Base-by-base conservation (phyloP, 139 green algal genomes). In the Chlorella sp. region DNA sequence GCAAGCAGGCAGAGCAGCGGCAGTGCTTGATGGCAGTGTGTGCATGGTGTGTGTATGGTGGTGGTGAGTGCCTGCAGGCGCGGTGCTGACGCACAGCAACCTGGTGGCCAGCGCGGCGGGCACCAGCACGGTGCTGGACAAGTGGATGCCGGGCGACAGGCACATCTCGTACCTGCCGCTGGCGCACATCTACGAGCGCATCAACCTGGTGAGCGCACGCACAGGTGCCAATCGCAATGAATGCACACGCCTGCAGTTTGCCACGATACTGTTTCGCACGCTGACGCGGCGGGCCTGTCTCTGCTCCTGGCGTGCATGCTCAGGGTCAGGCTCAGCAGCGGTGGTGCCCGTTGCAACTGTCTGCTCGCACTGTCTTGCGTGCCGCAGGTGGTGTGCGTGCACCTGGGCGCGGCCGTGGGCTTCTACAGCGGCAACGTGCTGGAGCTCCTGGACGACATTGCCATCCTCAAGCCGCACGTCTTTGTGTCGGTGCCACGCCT, bases 121-220 rank as follows among this genome's bases (percentile, higher is more conserved):
- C 67, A 85, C 81, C 24, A 35, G 71, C 20, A 49, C 66, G 1
- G 59, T 88, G 32, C 70, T 88, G 70, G 24, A 35, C 6, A 5
- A 64, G 2, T 77, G 77, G 61, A 34, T 61, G 2, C 73, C 86
- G 50, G 88, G 86, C 1, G 86, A 93, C 82, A 63, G 77, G 5
- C 87, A 95, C 85, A 88, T 95, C 74, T 92, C 82, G 61, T 97
- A 97, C 84, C 85, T 97, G 70, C 92, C 93, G 4, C 87, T 97
- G 64, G 93, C 93, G 2, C 93, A 97, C 88, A 97, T 97, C 77
- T 97, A 96, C 78, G 93, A 97, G 82, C 85, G 92, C 14, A 79
- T 93, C 64, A 93, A 90, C 81, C 71, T 86, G 64, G 74, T 83
- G 74, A n/a, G n/a, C n/a, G n/a, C n/a, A n/a, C n/a, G n/a, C n/a